Evolutionary conservation across 2,329 filamentous ascomycete genomes (phyloP).

Genomic region (Xylariaceae sp.): DNA sequence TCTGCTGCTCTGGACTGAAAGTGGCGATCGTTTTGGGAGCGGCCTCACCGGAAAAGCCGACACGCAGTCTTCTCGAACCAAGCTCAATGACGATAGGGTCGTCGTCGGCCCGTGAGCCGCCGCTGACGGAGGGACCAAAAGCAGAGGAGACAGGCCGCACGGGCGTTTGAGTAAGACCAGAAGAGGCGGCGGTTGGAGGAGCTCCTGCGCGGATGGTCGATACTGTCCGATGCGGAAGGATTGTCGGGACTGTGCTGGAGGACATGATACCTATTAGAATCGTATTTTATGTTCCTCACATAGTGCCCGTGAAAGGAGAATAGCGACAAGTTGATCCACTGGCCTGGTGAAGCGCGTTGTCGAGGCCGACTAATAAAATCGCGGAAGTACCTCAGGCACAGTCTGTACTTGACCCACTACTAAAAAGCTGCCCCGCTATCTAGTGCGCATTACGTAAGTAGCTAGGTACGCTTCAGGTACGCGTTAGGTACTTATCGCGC

Average conservation of each 20-base stretch:
- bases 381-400: too few species aligned
- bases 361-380: too few species aligned
- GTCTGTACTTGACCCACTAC: too few species aligned
- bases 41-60: constrained; percentile 83
- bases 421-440: too few species aligned
- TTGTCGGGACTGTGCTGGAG: constrained; percentile 38
- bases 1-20: constrained; percentile 71
- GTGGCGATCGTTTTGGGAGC: constrained; percentile 65
- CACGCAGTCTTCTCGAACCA: constrained; percentile 71
- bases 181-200: constrained; percentile 26
- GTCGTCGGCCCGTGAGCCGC: constrained; percentile 69
- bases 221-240: constrained; percentile 55
- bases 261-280: constrained; percentile 37
- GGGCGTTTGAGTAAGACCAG: constrained; percentile 57
- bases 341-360: not conserved
- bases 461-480: too few species aligned
- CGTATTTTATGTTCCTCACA: constrained; percentile 9
- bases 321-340: not conserved
- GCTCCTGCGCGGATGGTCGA: constrained; percentile 51
- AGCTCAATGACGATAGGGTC: constrained; percentile 81
- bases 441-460: too few species aligned
- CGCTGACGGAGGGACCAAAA: constrained; percentile 55
- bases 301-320: constrained; percentile 1
- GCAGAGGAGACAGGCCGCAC: constrained; percentile 46
- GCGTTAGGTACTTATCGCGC: too few species aligned